phyloP scores from a whole-genome alignment of 208 protist species.

The Trichomonas gallinae region DNA sequence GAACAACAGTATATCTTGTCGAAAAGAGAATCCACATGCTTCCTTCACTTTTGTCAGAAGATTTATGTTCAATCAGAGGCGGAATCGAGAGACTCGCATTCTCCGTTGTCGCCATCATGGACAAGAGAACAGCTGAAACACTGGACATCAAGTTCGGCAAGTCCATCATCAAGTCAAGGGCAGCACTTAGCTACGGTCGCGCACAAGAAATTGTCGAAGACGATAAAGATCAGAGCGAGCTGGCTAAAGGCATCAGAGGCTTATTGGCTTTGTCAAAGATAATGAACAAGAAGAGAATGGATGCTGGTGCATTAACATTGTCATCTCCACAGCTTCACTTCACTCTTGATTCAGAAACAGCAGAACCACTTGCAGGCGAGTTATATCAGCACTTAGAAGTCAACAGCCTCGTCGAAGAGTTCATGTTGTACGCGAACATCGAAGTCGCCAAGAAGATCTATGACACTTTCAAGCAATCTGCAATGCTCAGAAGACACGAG shows the following conservation, averaged over 20 bases:
- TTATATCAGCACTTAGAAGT: conserved; percentile 39
- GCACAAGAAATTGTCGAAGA: conserved; percentile 38
- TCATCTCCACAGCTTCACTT: conserved; percentile 43
- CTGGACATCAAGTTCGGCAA: conserved; percentile 42
- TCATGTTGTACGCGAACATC: conserved; percentile 66
- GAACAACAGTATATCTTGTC: conserved; percentile 59
- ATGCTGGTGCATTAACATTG: conserved; percentile 42
- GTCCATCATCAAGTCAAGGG: conserved; percentile 50
- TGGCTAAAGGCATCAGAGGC: neutral
- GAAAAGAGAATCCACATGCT: conserved; percentile 59
- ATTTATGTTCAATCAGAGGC: conserved; percentile 65
- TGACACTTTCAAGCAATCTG: conserved; percentile 44
- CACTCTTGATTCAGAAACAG: conserved; percentile 23
- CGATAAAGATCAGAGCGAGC: conserved; percentile 39
- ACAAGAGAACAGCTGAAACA: conserved; percentile 35
- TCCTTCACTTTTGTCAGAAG: conserved; percentile 58
- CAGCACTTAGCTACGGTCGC: conserved; percentile 44
- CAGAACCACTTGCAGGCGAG: conserved; percentile 35
- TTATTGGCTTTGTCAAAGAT: neutral
- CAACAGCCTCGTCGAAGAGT: conserved; percentile 53
- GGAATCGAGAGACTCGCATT: conserved; percentile 63
- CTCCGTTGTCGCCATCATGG: conserved; percentile 57
- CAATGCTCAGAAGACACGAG: conserved; percentile 63
- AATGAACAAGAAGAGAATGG: conserved; percentile 27
- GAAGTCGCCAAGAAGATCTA: conserved; percentile 53